phyloP scores from a whole-genome alignment of 345 rosid genomes.

The Heritiera fomes region DNA sequence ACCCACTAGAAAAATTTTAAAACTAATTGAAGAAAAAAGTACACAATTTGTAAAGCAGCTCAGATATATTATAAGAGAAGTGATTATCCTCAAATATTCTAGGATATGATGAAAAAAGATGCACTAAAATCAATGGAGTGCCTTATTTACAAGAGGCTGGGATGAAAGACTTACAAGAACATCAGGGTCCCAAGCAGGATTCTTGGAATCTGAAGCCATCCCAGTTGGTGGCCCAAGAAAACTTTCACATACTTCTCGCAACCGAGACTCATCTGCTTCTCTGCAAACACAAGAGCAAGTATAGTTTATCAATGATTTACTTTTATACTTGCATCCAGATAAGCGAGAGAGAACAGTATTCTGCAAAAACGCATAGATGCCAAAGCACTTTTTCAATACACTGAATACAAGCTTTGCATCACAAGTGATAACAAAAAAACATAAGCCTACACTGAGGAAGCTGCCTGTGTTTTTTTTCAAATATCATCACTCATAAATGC shows the following conservation, averaged over 20 bases:
- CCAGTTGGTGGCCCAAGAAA: constrained; percentile 98
- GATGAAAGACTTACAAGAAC: constrained; percentile 64
- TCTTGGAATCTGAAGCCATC: constrained; percentile 56
- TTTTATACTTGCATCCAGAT: background rate
- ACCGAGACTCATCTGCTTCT: constrained; percentile 93
- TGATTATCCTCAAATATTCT: background rate
- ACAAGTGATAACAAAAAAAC: background rate
- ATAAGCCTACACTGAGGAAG: background rate
- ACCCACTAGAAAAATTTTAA: background rate
- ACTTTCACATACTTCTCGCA: constrained; percentile 92
- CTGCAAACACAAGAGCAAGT: constrained; percentile 41
- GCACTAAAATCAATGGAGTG: background rate
- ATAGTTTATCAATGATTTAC: background rate
- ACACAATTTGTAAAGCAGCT: background rate
- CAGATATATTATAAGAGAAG: constrained; percentile 11
- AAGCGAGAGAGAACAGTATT: background rate
- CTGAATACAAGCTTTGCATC: background rate
- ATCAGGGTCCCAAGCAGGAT: constrained; percentile 82
- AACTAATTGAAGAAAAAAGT: background rate
- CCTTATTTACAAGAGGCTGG: background rate
- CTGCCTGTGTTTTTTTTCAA: background rate
- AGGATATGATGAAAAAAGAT: background rate
- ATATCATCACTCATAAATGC: background rate
- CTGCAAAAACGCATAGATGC: background rate
- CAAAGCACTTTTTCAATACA: background rate